Conservation (phyloP, 2,329 filamentous ascomycete species). For the Aureobasidium sp. region DNA sequence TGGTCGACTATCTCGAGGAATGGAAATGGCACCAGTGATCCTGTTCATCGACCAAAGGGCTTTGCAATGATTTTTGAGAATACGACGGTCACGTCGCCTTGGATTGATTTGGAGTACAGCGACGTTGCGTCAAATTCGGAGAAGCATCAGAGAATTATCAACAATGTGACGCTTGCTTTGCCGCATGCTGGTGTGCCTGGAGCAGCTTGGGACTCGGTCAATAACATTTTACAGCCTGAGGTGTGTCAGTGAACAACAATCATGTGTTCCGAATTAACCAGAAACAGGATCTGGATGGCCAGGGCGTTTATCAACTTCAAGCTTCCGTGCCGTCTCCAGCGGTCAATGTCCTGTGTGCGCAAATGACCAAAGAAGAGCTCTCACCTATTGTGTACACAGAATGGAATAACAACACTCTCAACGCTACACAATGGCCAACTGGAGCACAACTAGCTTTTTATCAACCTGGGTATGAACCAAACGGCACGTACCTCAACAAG, state of each 20-base stretch:
- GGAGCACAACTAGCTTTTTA: slow-evolving; percentile 1
- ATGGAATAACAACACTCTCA: slow-evolving; percentile 43
- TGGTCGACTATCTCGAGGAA: slow-evolving; percentile 47
- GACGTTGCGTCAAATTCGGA: slow-evolving; percentile 51
- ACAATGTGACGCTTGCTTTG: slow-evolving; percentile 71
- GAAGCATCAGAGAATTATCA: slow-evolving; percentile 52
- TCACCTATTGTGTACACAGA: slow-evolving; percentile 55
- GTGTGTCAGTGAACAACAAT: slow-evolving; percentile 26
- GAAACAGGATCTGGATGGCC: slow-evolving; percentile 44
- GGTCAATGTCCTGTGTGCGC: slow-evolving; percentile 66
- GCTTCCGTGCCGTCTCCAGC: slow-evolving; percentile 65
- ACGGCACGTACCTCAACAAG: slow-evolving; percentile 19
- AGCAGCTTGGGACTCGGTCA: slow-evolving; percentile 54
- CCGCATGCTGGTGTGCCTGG: slow-evolving; percentile 63
- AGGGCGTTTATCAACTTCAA: slow-evolving; percentile 60
- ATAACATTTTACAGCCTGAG: slow-evolving; percentile 63
- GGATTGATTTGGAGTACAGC: slow-evolving; percentile 51
- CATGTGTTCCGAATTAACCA: background rate
- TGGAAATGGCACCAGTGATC: slow-evolving; percentile 37
- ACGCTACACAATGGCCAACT: slow-evolving; percentile 22
- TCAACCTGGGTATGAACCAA: background rate
- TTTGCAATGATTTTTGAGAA: slow-evolving; percentile 63
- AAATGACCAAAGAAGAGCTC: slow-evolving; percentile 54
- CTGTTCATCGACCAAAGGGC: slow-evolving; percentile 49
- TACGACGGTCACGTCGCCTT: slow-evolving; percentile 61